Percentiles rank a stretch among this genome's conserved stretches.
Evolutionary conservation across 1,139 yeast species (phyloP).

Genomic region (Saccharomyces hybrid): DNA sequence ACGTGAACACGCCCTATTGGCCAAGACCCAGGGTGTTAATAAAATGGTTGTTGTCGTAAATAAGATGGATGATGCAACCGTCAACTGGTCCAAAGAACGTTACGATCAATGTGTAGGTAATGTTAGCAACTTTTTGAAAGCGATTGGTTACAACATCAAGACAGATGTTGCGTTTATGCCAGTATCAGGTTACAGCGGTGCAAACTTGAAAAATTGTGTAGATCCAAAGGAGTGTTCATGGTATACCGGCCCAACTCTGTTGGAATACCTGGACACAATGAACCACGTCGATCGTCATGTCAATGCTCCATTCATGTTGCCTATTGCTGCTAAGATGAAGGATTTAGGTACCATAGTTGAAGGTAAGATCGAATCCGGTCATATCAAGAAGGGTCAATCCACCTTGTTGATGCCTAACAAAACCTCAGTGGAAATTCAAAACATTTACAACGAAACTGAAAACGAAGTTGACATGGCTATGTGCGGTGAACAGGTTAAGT

Average conservation of each 20-base stretch:
- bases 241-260: slow-evolving; percentile 87
- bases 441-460: slow-evolving; percentile 91
- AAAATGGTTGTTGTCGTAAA: slow-evolving; percentile 89
- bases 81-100: slow-evolving; percentile 90
- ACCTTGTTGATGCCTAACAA: slow-evolving; percentile 91
- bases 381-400: slow-evolving; percentile 67
- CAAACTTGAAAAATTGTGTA: slow-evolving; percentile 86
- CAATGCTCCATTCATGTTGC: slow-evolving; percentile 95
- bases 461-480: slow-evolving; percentile 84
- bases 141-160: slow-evolving; percentile 78
- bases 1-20: slow-evolving; percentile 87
- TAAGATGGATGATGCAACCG: slow-evolving; percentile 99
- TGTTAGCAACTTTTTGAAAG: slow-evolving; percentile 69
- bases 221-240: slow-evolving; percentile 69
- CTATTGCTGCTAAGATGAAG: slow-evolving; percentile 88
- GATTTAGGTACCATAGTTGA: slow-evolving; percentile 96
- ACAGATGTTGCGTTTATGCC: slow-evolving; percentile 91
- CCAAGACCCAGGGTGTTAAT: slow-evolving; percentile 85
- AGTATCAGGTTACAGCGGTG: slow-evolving; percentile 95
- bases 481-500: slow-evolving; percentile 95
- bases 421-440: slow-evolving; percentile 69
- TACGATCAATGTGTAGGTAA: slow-evolving; percentile 91
- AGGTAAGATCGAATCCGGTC: slow-evolving; percentile 97
- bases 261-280: slow-evolving; percentile 83
- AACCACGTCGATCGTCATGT: slow-evolving; percentile 76